phyloP scores from a whole-genome alignment of 495 filamentous ascomycete genomes.

The Chaetomidium leptoderma region DNA sequence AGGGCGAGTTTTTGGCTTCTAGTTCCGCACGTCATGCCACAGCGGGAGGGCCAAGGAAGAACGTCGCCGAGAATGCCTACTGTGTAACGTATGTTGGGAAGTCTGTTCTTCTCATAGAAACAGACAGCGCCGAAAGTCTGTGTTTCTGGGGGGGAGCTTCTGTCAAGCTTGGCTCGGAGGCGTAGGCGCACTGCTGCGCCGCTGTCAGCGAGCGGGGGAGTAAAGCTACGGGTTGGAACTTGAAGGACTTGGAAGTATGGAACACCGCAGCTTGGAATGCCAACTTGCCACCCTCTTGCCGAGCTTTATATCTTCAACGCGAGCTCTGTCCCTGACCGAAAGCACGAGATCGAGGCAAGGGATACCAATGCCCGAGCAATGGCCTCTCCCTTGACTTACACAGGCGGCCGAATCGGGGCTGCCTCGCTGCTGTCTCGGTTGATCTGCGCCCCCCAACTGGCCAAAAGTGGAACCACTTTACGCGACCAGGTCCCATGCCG shows the following conservation, averaged over 20 bases:
- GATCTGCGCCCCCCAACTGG: slow-evolving; percentile 1
- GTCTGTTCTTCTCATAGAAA: too few relatives aligned
- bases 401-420: neutral
- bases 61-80: neutral
- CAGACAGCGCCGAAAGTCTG: too few relatives aligned
- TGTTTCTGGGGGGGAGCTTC: neutral
- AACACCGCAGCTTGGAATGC: neutral
- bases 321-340: neutral
- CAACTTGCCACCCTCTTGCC: neutral
- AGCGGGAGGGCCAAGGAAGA: neutral
- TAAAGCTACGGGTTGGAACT: too few relatives aligned
- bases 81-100: too few relatives aligned
- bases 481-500: slow-evolving; percentile 9
- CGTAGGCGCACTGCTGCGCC: neutral
- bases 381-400: slow-evolving; percentile 2
- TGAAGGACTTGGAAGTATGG: too few relatives aligned
- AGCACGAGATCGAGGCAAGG: neutral
- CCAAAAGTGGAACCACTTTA: slow-evolving; percentile 9
- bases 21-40: neutral
- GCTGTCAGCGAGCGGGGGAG: neutral
- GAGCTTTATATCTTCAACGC: neutral
- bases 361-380: neutral
- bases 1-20: neutral
- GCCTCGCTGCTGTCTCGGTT: neutral
- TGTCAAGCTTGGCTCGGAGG: neutral